Evolutionary conservation across 352 stramenopile genomes (phyloP).

Genomic region (Globisporangium parvum): DNA sequence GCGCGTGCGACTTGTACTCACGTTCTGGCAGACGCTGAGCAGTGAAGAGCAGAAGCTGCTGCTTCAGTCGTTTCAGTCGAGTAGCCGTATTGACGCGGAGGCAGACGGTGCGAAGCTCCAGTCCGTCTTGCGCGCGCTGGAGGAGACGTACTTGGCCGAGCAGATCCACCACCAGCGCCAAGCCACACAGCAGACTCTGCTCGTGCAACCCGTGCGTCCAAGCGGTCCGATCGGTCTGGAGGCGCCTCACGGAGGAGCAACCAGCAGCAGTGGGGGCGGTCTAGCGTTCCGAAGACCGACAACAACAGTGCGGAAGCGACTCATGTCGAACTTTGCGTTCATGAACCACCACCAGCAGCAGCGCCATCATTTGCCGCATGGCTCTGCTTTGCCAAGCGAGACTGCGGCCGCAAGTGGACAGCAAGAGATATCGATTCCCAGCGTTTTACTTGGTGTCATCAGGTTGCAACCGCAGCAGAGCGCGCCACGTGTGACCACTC

Average conservation of each 20-base stretch:
- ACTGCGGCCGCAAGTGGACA: not conserved
- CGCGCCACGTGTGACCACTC: slow-evolving; percentile 4
- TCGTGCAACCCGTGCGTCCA: slow-evolving; percentile 2
- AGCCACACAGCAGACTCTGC: slow-evolving; percentile 20
- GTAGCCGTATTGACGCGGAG: not conserved
- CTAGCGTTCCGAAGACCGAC: slow-evolving; percentile 6
- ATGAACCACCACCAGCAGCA: slow-evolving; percentile 1
- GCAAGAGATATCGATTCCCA: slow-evolving; percentile 29
- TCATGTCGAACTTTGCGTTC: slow-evolving; percentile 12
- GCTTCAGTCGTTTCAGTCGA: slow-evolving; percentile 23
- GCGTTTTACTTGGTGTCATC: slow-evolving; percentile 37
- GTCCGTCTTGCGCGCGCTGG: slow-evolving; percentile 37
- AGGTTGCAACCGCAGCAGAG: slow-evolving; percentile 14
- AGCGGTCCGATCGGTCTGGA: not conserved
- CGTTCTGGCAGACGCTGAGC: slow-evolving; percentile 47
- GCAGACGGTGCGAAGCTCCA: slow-evolving; percentile 22
- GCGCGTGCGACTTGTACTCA: slow-evolving; percentile 46
- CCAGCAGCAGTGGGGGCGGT: not conserved
- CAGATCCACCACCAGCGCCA: slow-evolving; percentile 45
- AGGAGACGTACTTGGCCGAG: slow-evolving; percentile 59
- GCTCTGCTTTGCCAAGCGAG: not conserved
- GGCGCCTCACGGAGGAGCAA: slow-evolving; percentile 8
- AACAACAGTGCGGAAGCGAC: slow-evolving; percentile 1
- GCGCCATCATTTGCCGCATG: not conserved
- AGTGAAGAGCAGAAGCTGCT: slow-evolving; percentile 39